Evolutionary conservation across 768 basidiomycete genomes (phyloP), one percentile per base, ranked within the genome.

Genomic region (Kwoniella sp.): DNA sequence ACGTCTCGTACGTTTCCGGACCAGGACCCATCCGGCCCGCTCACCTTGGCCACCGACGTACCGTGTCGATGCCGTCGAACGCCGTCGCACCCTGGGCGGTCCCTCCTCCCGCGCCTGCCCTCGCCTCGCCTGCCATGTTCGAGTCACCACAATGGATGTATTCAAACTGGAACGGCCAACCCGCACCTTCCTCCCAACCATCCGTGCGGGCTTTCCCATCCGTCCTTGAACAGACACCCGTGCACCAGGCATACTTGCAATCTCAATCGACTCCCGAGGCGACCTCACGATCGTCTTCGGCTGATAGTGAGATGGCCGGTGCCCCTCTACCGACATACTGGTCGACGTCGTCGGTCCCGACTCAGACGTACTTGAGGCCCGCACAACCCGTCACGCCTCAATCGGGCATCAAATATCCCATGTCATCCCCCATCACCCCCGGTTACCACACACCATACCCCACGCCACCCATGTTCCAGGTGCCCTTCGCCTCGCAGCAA

Each of bases 131-230:
- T 9, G 56, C 64, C 10, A 57, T 63, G 57, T 63, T 69, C 49
- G 67, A 69, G 39, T 54, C 56, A n/a, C 34, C 58, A 17, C 56
- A 57, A 8, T 69, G 67, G 67, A 69, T 65, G 63, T 66, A 69
- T 46, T 50, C 46, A 20, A 53, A 52, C 9, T 59, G 62, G 59
- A 54, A 34, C 0, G 27, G 50, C 3, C 25, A 36, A 23, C 56
- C 42, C 11, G 17, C 49, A 33, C 5, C 38, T 22, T 31, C 46
- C 25, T 9, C 15, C 27, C 15, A 27, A 25, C 5, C 40, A 42
- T 40, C 42, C 12, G 34, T 39, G 3, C 44, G 49, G 15, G 26
- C 56, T 5, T 58, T 54, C 65, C 70, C 70, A 4, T 71, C 70
- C 3, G 67, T 71, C 3, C 60, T 69, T 22, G 59, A 64, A 34